These are phyloP conservation scores for Alternaria sp. DNA, from an alignment of 2,329 filamentous ascomycete species.

Conservation along the genomic window DNA sequence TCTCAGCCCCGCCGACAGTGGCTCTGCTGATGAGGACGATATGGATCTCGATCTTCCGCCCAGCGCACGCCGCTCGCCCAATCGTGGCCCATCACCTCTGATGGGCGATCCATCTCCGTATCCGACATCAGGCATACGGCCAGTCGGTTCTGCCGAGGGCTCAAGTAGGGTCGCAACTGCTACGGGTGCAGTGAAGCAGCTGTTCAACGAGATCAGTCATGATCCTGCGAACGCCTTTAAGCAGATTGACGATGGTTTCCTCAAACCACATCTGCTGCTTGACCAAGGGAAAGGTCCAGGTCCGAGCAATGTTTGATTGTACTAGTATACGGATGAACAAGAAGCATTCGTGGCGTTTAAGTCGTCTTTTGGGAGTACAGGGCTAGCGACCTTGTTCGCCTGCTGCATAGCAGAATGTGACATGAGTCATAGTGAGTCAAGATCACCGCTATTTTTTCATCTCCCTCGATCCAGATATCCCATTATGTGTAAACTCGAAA, in stretches of 20 bases:
- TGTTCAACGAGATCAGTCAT: slow-evolving; percentile 79
- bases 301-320: slow-evolving; percentile 46
- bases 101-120: slow-evolving; percentile 44
- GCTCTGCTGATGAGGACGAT: slow-evolving; percentile 61
- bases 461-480: background rate
- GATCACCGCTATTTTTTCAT: background rate
- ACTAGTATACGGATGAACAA: background rate
- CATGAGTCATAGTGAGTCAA: background rate
- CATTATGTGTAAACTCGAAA: background rate
- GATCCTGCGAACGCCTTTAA: slow-evolving; percentile 91
- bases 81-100: slow-evolving; percentile 45
- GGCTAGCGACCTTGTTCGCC: slow-evolving; percentile 7
- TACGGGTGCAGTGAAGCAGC: slow-evolving; percentile 77
- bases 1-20: slow-evolving; percentile 59
- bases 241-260: slow-evolving; percentile 93
- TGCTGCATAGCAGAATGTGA: slow-evolving; percentile 2
- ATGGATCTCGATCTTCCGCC: slow-evolving; percentile 69
- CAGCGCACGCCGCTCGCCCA: slow-evolving; percentile 59
- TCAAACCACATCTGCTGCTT: slow-evolving; percentile 88
- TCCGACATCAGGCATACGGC: slow-evolving; percentile 51
- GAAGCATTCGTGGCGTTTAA: slow-evolving; percentile 13
- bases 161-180: slow-evolving; percentile 66
- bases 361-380: slow-evolving; percentile 3
- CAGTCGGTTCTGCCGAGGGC: slow-evolving; percentile 30
- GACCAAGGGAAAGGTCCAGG: slow-evolving; percentile 64